A percentile compares a stretch with the other conserved stretches of the same genome.
Conservation (phyloP, 2,329 filamentous ascomycete species). For the Coniochaeta sp. region DNA sequence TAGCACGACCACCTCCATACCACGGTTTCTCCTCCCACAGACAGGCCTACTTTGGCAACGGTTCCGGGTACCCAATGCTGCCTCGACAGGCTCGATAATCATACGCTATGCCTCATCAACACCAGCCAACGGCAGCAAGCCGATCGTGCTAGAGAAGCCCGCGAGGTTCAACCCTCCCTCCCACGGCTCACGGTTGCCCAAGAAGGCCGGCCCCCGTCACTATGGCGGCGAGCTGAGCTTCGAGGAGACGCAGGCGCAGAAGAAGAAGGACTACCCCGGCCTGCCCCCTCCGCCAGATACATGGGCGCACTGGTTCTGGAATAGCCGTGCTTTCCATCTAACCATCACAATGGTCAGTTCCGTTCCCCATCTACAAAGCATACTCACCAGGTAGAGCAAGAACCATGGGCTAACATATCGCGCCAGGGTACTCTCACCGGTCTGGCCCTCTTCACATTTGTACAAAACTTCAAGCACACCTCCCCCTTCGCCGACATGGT, state of each 20-base stretch:
- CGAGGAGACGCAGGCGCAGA: slow-evolving; percentile 60
- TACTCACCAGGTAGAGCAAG: no score
- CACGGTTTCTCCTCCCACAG: slow-evolving; percentile 61
- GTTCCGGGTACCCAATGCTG: slow-evolving; percentile 16
- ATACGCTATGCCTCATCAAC: slow-evolving; percentile 17
- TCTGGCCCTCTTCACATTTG: slow-evolving; percentile 66
- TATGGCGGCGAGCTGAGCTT: slow-evolving; percentile 68
- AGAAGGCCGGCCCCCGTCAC: slow-evolving; percentile 46
- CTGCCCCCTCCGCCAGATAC: slow-evolving; percentile 81
- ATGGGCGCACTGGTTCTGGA: slow-evolving; percentile 78
- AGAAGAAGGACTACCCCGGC: slow-evolving; percentile 71
- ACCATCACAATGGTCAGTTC: slow-evolving; percentile 71
- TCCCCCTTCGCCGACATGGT: slow-evolving; percentile 77
- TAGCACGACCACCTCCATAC: slow-evolving; percentile 45
- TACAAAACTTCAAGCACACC: slow-evolving; percentile 69
- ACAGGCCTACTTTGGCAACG: slow-evolving; percentile 48
- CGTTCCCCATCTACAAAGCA: background rate
- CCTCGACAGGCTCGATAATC: slow-evolving; percentile 13
- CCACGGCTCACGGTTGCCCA: slow-evolving; percentile 63
- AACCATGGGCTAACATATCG: background rate
- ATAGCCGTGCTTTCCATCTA: slow-evolving; percentile 68
- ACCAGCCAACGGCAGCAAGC: slow-evolving; percentile 33
- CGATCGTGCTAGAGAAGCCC: slow-evolving; percentile 75
- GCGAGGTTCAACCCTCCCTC: slow-evolving; percentile 88
- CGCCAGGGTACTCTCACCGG: slow-evolving; percentile 56